A percentile compares a stretch with the other conserved stretches of the same genome.
Conservation (phyloP, 2,329 filamentous ascomycete species). For the Fusarium sp. region DNA sequence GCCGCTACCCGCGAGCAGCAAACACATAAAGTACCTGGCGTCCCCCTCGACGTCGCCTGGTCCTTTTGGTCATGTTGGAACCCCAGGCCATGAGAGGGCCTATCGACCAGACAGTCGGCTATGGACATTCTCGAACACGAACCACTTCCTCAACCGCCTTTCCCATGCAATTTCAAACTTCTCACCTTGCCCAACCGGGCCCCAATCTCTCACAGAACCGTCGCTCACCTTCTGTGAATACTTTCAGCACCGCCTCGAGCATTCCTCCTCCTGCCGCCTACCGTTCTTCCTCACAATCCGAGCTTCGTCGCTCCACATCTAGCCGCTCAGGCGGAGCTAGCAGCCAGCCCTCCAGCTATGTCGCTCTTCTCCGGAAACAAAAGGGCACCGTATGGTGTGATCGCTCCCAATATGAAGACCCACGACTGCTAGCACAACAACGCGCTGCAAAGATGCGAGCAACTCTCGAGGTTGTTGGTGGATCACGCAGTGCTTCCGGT, state of each 20-base stretch:
- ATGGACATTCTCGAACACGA: slow-evolving; percentile 64
- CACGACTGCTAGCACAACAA: slow-evolving; percentile 82
- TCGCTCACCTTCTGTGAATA: slow-evolving; percentile 73
- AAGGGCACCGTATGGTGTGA: slow-evolving; percentile 99
- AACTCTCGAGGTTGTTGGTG: slow-evolving; percentile 81
- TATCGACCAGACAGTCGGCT: slow-evolving; percentile 51
- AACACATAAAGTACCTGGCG: slow-evolving; percentile 36
- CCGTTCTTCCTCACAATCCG: slow-evolving; percentile 63
- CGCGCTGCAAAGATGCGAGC: slow-evolving; percentile 88
- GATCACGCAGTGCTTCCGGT: slow-evolving; percentile 53
- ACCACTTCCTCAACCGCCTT: slow-evolving; percentile 67
- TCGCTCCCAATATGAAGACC: slow-evolving; percentile 90
- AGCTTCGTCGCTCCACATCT: slow-evolving; percentile 81
- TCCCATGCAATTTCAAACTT: slow-evolving; percentile 49
- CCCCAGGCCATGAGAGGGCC: slow-evolving; percentile 46
- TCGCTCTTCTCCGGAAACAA: slow-evolving; percentile 94
- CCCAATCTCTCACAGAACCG: slow-evolving; percentile 55
- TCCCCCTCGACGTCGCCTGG: slow-evolving; percentile 18
- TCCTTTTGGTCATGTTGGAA: slow-evolving; percentile 45
- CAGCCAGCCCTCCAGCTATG: slow-evolving; percentile 78
- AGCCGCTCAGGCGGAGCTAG: slow-evolving; percentile 72
- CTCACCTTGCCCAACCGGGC: slow-evolving; percentile 47
- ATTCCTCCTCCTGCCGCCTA: slow-evolving; percentile 68
- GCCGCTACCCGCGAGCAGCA: slow-evolving; percentile 36
- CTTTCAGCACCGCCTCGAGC: slow-evolving; percentile 76